Evolutionary conservation across 2,329 filamentous ascomycete species (phyloP), one percentile per base, ranked within the genome.

Genomic region (Eutypa lata): DNA sequence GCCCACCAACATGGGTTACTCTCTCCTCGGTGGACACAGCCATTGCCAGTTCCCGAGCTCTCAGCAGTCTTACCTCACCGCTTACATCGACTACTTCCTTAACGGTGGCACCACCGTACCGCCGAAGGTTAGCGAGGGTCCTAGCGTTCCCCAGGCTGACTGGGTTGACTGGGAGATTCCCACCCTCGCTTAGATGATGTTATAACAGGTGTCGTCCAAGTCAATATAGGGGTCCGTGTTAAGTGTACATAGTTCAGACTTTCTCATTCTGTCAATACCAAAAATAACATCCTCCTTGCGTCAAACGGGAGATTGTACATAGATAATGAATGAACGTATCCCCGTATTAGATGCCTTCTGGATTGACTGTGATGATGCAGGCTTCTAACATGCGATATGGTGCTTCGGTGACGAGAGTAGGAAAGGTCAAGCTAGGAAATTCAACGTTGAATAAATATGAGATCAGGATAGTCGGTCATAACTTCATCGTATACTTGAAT

Each of bases 1-100:
- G 2, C 73, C 76, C 16, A 76, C 76, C 58, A 76, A 79, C 66
- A 81, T 83, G 77, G 81, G 81, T 2, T 82, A 82, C 66, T 80
- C 78, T 33, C 74, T 82, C 61, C 71, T 77, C 33, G 79, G 78
- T 37, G 76, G 75, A 54, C 77, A 83, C 65, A 69, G 70, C 54
- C 82, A 84, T 64, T 84, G 81, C 67, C 64, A 68, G 61, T 84
- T 84, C 69, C 82, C 81, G 5, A 71, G 72, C 42, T 69, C 73
- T 28, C 78, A 82, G 69, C 71, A 77, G 58, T 57, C 72, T 35
- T 79, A 83, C 38, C 71, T 84, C 35, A 77, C 69, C 40, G 72
- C 74, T 7, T 85, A 77, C 66, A 78, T 84, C 65, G 75, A 78
- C 69, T 78, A 78, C 65, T 84, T 82, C 65, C 65, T 82, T 49